Conservation (phyloP, 1,139 yeast species). For the Protomyces gravidus region DNA sequence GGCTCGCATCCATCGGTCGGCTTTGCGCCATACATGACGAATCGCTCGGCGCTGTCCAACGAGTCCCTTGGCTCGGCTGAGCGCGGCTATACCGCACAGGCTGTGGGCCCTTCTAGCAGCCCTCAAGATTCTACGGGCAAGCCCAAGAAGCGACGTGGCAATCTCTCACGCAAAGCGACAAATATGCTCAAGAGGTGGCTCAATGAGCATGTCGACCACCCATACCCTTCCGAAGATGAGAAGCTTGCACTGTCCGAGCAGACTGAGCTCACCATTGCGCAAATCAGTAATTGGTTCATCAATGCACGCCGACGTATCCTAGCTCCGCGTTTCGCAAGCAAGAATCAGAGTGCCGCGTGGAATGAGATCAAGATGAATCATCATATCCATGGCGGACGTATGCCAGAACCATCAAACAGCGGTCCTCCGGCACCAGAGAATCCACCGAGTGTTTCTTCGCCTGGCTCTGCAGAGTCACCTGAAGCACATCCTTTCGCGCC, state of each 20-base stretch:
- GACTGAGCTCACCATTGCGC: slow-evolving; percentile 88
- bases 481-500: not conserved
- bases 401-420: no score
- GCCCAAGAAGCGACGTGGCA: slow-evolving; percentile 54
- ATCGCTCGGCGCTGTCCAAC: not conserved
- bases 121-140: not conserved
- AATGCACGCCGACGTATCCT: slow-evolving; percentile 74
- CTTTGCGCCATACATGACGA: not conserved
- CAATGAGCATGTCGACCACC: slow-evolving; percentile 77
- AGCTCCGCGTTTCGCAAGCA: not conserved
- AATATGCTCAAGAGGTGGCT: slow-evolving; percentile 79
- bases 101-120: not conserved
- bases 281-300: slow-evolving; percentile 92
- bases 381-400: not conserved
- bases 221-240: slow-evolving; percentile 90
- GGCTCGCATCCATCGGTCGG: not conserved
- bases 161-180: slow-evolving; percentile 85
- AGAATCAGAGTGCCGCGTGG: not conserved
- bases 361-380: not conserved
- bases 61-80: not conserved
- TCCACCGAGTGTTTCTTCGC: not conserved
- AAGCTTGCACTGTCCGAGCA: slow-evolving; percentile 71
- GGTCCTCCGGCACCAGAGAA: no score
- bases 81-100: no score
- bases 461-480: not conserved